Conservation (phyloP, 2,329 filamentous ascomycete species). For the Diaporthe vexans region DNA sequence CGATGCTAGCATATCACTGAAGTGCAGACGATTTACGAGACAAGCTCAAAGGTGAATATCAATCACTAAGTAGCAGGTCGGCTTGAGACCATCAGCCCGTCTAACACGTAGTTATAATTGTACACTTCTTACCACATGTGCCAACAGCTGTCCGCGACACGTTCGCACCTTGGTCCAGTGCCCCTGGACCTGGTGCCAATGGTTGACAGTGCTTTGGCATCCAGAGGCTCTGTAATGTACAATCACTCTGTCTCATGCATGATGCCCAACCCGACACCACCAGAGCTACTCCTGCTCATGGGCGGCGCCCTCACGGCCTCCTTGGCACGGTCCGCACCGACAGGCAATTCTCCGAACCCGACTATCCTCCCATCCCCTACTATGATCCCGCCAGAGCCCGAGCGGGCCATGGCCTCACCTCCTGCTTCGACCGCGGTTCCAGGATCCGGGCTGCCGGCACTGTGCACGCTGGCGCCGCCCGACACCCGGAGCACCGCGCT, state of each 20-base stretch:
- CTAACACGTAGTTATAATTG: conserved; percentile 22
- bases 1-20: conserved; percentile 16
- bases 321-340: conserved; percentile 22
- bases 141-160: no score
- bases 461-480: not conserved
- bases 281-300: conserved; percentile 1
- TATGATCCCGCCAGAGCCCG: conserved; percentile 45
- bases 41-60: conserved; percentile 12
- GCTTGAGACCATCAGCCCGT: not conserved
- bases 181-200: no score
- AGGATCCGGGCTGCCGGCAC: not conserved
- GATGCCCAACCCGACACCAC: conserved; percentile 37
- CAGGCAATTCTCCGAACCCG: conserved; percentile 44
- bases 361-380: conserved; percentile 46
- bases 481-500: not conserved
- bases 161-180: no score
- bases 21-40: conserved; percentile 26
- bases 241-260: conserved; percentile 25
- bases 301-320: conserved; percentile 10
- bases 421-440: conserved; percentile 5
- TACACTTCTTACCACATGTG: conserved; percentile 11
- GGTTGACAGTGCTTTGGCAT: no score
- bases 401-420: conserved; percentile 45
- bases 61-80: not conserved
- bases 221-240: no score